Evolutionary conservation across 129 eudicot species (phyloP).

Genomic region (Sambucus nigra): DNA sequence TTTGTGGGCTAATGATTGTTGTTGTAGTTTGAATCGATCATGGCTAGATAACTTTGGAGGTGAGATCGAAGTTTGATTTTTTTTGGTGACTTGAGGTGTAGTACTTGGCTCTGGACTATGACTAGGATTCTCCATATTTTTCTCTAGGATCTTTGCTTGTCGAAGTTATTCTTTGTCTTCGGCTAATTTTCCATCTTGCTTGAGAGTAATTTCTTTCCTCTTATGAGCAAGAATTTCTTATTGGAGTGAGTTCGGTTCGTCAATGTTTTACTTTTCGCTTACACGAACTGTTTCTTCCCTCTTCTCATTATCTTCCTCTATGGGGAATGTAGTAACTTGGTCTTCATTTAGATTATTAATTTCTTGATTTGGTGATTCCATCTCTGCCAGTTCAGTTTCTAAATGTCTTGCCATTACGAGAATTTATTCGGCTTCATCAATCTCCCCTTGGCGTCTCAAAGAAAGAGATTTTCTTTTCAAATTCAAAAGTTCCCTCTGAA

Average conservation of each 20-base stretch:
- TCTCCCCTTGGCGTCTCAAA: too few relatives aligned
- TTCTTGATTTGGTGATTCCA: too few relatives aligned
- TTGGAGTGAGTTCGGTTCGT: slow-evolving; percentile 27
- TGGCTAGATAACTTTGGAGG: slow-evolving; percentile 60
- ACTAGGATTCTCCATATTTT: slow-evolving; percentile 26
- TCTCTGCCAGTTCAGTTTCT: too few relatives aligned
- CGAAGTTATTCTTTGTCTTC: slow-evolving; percentile 87
- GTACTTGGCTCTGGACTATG: slow-evolving; percentile 22
- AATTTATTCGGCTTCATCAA: too few relatives aligned
- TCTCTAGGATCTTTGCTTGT: slow-evolving; percentile 79
- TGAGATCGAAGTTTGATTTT: slow-evolving; percentile 23
- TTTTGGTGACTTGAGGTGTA: slow-evolving; percentile 15
- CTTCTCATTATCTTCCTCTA: too few relatives aligned
- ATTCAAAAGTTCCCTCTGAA: too few relatives aligned
- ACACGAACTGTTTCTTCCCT: too few relatives aligned
- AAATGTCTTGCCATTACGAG: too few relatives aligned
- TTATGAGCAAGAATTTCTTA: slow-evolving; percentile 72
- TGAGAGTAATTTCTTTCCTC: slow-evolving; percentile 58
- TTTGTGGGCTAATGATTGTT: slow-evolving; percentile 82
- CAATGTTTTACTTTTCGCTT: slow-evolving; percentile 8
- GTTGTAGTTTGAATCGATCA: slow-evolving; percentile 80
- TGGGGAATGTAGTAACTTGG: too few relatives aligned
- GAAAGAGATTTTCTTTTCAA: too few relatives aligned
- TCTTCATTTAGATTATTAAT: slow-evolving; percentile 2
- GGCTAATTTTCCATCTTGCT: slow-evolving; percentile 70